Percentiles rank a stretch among this genome's conserved stretches.
phyloP scores from a whole-genome alignment of 768 basidiomycete species.

The Termitomyces sp. region DNA sequence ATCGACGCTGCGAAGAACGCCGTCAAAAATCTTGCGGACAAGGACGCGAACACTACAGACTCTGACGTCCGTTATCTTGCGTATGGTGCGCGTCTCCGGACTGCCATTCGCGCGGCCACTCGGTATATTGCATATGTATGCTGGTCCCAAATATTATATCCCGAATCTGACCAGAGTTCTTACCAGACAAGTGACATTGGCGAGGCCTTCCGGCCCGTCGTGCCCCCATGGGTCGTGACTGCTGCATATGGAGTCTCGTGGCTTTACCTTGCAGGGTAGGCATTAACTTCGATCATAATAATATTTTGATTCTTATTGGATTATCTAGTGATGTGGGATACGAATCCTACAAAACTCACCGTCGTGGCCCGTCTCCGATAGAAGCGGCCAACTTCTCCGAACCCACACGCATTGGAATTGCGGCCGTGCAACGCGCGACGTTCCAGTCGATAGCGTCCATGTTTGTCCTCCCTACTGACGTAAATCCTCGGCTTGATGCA shows the following conservation, averaged over 20 bases:
- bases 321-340: slow-evolving; percentile 64
- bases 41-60: slow-evolving; percentile 62
- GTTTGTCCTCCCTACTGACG: slow-evolving; percentile 35
- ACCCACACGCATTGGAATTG: slow-evolving; percentile 60
- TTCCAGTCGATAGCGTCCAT: slow-evolving; percentile 85
- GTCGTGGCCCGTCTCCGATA: slow-evolving; percentile 59
- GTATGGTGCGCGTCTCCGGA: slow-evolving; percentile 75
- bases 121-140: slow-evolving; percentile 77
- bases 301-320: neutral
- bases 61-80: slow-evolving; percentile 70
- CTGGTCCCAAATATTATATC: slow-evolving; percentile 18
- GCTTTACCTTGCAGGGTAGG: slow-evolving; percentile 66
- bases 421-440: slow-evolving; percentile 71
- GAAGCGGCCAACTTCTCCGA: slow-evolving; percentile 73
- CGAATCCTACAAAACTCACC: slow-evolving; percentile 76
- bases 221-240: slow-evolving; percentile 65
- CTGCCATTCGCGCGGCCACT: slow-evolving; percentile 63
- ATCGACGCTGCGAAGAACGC: slow-evolving; percentile 42
- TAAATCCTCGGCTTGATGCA: slow-evolving; percentile 1
- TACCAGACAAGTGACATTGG: slow-evolving; percentile 78
- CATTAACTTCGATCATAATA: neutral
- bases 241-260: slow-evolving; percentile 82
- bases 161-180: slow-evolving; percentile 15
- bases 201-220: slow-evolving; percentile 79
- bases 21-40: slow-evolving; percentile 57